A percentile compares a stretch with the other conserved stretches of the same genome.
phyloP scores from a whole-genome alignment of 352 stramenopile species.

The Pythium brachiatum region DNA sequence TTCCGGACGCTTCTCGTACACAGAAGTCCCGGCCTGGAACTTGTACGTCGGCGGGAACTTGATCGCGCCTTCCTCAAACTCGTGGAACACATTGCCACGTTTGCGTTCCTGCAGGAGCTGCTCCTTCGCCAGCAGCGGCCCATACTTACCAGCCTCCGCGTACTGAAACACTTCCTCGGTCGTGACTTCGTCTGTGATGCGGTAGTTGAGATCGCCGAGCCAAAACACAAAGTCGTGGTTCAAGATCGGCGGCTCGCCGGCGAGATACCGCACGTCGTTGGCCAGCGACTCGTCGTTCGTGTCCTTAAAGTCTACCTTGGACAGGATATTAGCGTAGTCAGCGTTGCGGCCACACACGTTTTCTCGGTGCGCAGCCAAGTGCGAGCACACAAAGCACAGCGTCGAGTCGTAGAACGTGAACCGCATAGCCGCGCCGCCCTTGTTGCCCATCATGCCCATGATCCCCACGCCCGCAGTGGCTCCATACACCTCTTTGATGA shows the following conservation, averaged over 20 bases:
- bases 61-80: slow-evolving; percentile 91
- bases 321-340: slow-evolving; percentile 98
- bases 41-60: slow-evolving; percentile 97
- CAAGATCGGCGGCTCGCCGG: slow-evolving; percentile 70
- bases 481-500: slow-evolving; percentile 88
- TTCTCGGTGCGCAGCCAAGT: slow-evolving; percentile 98
- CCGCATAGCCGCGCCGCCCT: slow-evolving; percentile 95
- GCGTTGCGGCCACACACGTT: slow-evolving; percentile 97
- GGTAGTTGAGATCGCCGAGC: slow-evolving; percentile 92
- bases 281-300: slow-evolving; percentile 22
- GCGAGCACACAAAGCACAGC: slow-evolving; percentile 98
- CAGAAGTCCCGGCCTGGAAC: slow-evolving; percentile 93
- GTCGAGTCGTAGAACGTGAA: slow-evolving; percentile 97
- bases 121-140: slow-evolving; percentile 43
- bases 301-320: slow-evolving; percentile 93
- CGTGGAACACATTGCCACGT: slow-evolving; percentile 75
- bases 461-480: slow-evolving; percentile 95
- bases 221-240: slow-evolving; percentile 99
- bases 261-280: slow-evolving; percentile 40
- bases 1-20: slow-evolving; percentile 97
- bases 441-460: slow-evolving; percentile 99
- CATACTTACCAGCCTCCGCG: slow-evolving; percentile 39
- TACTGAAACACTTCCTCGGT: slow-evolving; percentile 74
- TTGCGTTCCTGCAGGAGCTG: slow-evolving; percentile 73
- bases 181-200: slow-evolving; percentile 77